Percentiles rank a stretch among this genome's conserved stretches.
Evolutionary conservation across 192 early-diverging fungal species (phyloP).

Genomic region (Backusella parvicylindrica): DNA sequence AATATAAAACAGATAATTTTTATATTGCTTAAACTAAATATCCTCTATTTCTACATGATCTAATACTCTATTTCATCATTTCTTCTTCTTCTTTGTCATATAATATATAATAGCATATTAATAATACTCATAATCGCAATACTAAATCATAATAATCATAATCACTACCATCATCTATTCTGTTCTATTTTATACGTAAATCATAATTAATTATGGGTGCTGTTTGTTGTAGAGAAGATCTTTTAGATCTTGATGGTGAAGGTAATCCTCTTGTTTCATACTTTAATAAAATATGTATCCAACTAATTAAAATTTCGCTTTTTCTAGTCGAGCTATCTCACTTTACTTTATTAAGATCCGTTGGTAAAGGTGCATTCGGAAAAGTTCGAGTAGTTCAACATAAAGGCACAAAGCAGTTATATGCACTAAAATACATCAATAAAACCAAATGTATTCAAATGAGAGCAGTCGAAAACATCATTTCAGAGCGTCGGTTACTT

Average conservation of each 20-base stretch:
- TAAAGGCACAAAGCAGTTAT: constrained; percentile 72
- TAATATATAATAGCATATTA: neutral
- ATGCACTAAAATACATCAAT: constrained; percentile 96
- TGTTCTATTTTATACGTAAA: neutral
- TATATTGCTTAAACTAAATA: neutral
- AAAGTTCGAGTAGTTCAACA: constrained; percentile 94
- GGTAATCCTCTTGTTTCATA: constrained; percentile 40
- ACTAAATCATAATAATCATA: neutral
- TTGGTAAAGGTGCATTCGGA: constrained; percentile 95
- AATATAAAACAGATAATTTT: neutral
- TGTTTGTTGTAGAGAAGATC: constrained; percentile 56
- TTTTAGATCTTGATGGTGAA: constrained; percentile 70
- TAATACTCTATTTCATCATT: neutral
- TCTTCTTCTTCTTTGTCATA: neutral
- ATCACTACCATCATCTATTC: neutral
- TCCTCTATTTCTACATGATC: neutral
- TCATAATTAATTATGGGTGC: constrained; percentile 35
- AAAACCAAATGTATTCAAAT: constrained; percentile 89
- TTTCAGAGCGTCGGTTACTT: constrained; percentile 83
- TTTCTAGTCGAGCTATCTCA: constrained; percentile 55
- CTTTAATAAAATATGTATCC: neutral
- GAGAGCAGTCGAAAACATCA: constrained; percentile 85
- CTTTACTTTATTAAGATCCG: constrained; percentile 85
- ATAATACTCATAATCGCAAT: neutral
- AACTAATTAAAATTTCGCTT: neutral